These are phyloP conservation scores for Dunaliella primolecta DNA, from an alignment of 139 green algal species.

Conservation along the genomic window DNA sequence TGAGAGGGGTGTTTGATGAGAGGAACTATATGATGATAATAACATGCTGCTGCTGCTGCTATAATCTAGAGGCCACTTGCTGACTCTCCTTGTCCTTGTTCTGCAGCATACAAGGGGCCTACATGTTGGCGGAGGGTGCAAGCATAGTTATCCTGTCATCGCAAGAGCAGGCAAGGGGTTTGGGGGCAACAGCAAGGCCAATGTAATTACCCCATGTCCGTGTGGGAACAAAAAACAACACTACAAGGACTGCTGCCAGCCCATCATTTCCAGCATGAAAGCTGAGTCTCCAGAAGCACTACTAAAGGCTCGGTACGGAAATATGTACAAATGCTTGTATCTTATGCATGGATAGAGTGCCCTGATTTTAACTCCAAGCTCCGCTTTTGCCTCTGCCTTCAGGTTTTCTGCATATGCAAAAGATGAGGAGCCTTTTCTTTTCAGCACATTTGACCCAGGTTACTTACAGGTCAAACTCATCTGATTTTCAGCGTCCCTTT, in stretches of 20 bases:
- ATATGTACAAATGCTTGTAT: not conserved
- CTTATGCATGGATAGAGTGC: not conserved
- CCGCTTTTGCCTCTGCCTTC: not conserved
- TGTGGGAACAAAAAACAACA: constrained; percentile 19
- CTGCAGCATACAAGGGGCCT: not conserved
- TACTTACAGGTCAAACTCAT: constrained; percentile 13
- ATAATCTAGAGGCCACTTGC: not conserved
- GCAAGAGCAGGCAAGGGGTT: constrained; percentile 16
- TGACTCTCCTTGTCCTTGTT: not conserved
- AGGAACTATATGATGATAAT: too few relatives aligned
- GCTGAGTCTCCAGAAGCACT: not conserved
- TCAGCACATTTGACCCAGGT: constrained; percentile 13
- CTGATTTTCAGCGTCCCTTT: too few relatives aligned
- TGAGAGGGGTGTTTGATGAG: too few relatives aligned
- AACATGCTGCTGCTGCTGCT: not conserved
- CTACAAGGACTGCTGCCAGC: constrained; percentile 29
- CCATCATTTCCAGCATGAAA: not conserved
- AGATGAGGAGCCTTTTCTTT: constrained; percentile 4
- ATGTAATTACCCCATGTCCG: not conserved
- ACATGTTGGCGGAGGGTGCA: too few relatives aligned
- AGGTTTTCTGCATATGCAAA: constrained; percentile 21
- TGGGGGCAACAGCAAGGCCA: constrained; percentile 1
- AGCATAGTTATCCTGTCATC: not conserved
- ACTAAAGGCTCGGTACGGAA: not conserved
- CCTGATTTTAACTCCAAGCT: not conserved